These are phyloP conservation scores for Heimioporus sp. DNA, from an alignment of 768 basidiomycete genomes.

Conservation along the genomic window DNA sequence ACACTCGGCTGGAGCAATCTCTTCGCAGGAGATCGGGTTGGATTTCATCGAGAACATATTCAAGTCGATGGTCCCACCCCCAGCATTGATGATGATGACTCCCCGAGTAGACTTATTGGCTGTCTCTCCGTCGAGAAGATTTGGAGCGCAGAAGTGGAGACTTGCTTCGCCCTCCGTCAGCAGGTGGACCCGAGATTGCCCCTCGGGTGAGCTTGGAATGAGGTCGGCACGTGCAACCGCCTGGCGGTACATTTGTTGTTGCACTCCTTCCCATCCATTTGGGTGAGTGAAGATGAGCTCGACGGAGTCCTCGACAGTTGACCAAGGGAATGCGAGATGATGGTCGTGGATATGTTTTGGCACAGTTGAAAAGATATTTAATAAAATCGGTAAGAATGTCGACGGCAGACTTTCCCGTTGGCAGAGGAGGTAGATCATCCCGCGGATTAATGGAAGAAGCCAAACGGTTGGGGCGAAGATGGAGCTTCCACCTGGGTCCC, in stretches of 20 bases:
- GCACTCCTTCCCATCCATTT: constrained; percentile 28
- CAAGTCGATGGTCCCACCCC: constrained; percentile 36
- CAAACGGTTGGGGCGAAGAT: constrained; percentile 15
- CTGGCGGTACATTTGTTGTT: constrained; percentile 21
- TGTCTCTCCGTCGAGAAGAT: constrained; percentile 17
- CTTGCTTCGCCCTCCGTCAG: constrained; percentile 20
- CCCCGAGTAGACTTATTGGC: constrained; percentile 14
- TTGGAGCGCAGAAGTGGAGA: constrained; percentile 35
- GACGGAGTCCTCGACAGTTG: constrained; percentile 9
- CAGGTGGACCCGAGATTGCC: constrained; percentile 13
- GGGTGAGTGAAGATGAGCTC: constrained; percentile 25
- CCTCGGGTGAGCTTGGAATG: constrained; percentile 10
- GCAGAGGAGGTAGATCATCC: constrained; percentile 31
- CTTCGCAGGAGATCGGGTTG: constrained; percentile 26
- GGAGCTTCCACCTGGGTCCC: constrained; percentile 32
- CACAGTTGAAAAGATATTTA: constrained; percentile 14
- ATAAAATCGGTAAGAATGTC: constrained; percentile 24
- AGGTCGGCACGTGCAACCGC: constrained; percentile 22
- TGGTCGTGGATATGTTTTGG: constrained; percentile 9
- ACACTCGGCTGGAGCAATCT: constrained; percentile 32
- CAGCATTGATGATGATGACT: constrained; percentile 41
- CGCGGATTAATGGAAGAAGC: constrained; percentile 18
- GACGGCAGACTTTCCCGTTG: constrained; percentile 12
- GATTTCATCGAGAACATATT: constrained; percentile 33
- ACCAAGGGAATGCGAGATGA: constrained; percentile 17